A percentile compares a stretch with the other conserved stretches of the same genome.
Evolutionary conservation across 1,284 basidiomycete genomes (phyloP).

Genomic region (Trametes sp.): DNA sequence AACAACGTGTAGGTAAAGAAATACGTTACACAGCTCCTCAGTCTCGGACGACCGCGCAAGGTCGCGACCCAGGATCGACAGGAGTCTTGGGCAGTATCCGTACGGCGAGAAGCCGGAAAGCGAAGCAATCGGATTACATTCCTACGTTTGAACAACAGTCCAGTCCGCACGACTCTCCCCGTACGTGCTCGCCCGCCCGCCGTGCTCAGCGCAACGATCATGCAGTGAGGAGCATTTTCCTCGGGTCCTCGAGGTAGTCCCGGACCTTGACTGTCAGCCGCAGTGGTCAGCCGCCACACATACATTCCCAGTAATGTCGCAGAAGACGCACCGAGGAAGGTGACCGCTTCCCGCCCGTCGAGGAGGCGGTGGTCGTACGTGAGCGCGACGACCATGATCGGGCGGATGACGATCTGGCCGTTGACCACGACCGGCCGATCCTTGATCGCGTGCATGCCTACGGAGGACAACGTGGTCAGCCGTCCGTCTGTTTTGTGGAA

Average conservation of each 20-base stretch:
- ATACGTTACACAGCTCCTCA: neutral
- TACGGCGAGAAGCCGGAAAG: neutral
- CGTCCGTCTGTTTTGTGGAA: neutral
- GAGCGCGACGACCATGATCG: constrained; percentile 95
- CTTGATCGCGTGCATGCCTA: constrained; percentile 96
- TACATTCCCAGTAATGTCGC: neutral
- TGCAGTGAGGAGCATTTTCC: constrained; percentile 63
- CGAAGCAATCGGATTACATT: neutral
- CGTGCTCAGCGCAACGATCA: neutral
- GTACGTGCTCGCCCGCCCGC: constrained; percentile 1
- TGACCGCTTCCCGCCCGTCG: constrained; percentile 96
- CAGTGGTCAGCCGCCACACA: neutral
- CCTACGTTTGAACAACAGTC: constrained; percentile 16
- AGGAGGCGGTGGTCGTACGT: constrained; percentile 97
- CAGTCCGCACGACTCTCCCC: constrained; percentile 25
- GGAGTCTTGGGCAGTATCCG: neutral
- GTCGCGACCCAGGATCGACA: neutral
- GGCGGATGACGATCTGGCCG: constrained; percentile 94
- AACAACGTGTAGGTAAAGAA: neutral
- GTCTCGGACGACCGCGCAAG: neutral
- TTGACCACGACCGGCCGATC: constrained; percentile 93
- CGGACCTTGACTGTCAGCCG: constrained; percentile 65
- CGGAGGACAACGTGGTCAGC: constrained; percentile 12
- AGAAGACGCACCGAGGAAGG: constrained; percentile 87
- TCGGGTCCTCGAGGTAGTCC: constrained; percentile 74